These are phyloP conservation scores for Beauveria brongniartii DNA, from an alignment of 2,329 filamentous ascomycete species.

Conservation along the genomic window DNA sequence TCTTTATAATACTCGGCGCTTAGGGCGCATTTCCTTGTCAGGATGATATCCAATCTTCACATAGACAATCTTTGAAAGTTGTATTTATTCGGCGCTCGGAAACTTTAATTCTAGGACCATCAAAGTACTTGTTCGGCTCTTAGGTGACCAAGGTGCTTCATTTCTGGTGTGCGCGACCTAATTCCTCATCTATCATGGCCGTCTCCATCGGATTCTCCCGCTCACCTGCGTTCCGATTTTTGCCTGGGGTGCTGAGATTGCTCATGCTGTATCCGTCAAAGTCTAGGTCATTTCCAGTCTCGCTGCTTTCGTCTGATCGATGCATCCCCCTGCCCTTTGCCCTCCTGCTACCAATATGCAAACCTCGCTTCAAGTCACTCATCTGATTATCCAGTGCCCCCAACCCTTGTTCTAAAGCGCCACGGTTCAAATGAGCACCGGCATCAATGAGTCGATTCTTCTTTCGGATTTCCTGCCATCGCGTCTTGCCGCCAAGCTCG, in stretches of 20 bases:
- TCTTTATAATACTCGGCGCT: background rate
- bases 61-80: conserved; percentile 1
- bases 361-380: conserved; percentile 26
- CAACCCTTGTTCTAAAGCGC: conserved; percentile 27
- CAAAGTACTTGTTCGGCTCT: background rate
- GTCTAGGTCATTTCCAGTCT: conserved; percentile 7
- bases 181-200: conserved; percentile 1
- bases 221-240: background rate
- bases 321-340: conserved; percentile 17
- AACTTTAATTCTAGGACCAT: background rate
- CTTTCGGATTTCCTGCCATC: conserved; percentile 65
- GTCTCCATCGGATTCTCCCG: conserved; percentile 9
- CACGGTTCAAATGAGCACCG: conserved; percentile 28
- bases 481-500: conserved; percentile 58
- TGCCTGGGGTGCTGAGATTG: conserved; percentile 7
- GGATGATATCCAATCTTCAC: background rate
- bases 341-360: conserved; percentile 21
- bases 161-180: background rate
- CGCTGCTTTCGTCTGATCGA: conserved; percentile 20
- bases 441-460: conserved; percentile 50
- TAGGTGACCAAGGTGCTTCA: background rate
- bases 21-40: background rate
- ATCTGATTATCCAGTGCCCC: conserved; percentile 30
- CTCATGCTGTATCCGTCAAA: conserved; percentile 11
- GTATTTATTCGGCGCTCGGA: background rate